These are phyloP conservation scores for Neurospora sp. DNA, from an alignment of 495 filamentous ascomycete species.

Conservation along the genomic window DNA sequence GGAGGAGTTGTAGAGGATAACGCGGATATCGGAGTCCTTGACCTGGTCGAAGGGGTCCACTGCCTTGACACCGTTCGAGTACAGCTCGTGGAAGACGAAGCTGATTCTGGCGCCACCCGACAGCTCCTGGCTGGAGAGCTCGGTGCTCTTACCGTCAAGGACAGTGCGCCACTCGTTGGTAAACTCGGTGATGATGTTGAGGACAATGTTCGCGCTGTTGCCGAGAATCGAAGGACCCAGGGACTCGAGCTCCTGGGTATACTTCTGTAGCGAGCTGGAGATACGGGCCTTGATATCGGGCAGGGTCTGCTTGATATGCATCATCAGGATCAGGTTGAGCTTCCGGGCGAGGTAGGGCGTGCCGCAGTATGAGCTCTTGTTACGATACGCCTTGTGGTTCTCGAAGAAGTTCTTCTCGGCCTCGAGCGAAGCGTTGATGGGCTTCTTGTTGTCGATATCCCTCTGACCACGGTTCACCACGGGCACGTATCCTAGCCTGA, in stretches of 20 bases:
- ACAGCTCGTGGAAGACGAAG: slow-evolving; percentile 98
- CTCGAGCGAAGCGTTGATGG: slow-evolving; percentile 87
- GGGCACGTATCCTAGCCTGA: slow-evolving; percentile 93
- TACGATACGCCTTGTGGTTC: slow-evolving; percentile 95
- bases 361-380: slow-evolving; percentile 97
- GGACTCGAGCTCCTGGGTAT: slow-evolving; percentile 65
- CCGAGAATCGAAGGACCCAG: slow-evolving; percentile 94
- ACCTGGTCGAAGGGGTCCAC: slow-evolving; percentile 96
- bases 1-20: slow-evolving; percentile 95
- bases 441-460: slow-evolving; percentile 94
- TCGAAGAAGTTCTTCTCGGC: slow-evolving; percentile 97
- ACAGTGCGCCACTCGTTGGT: slow-evolving; percentile 94
- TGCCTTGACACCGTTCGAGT: slow-evolving; percentile 95
- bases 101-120: slow-evolving; percentile 97
- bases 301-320: slow-evolving; percentile 99
- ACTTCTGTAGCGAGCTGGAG: slow-evolving; percentile 83
- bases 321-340: slow-evolving; percentile 98
- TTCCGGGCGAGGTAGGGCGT: slow-evolving; percentile 95
- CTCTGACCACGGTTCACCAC: slow-evolving; percentile 98
- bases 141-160: slow-evolving; percentile 90
- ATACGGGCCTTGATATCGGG: slow-evolving; percentile 98
- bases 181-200: slow-evolving; percentile 99
- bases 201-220: slow-evolving; percentile 88
- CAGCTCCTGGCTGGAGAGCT: slow-evolving; percentile 86
- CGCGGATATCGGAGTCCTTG: slow-evolving; percentile 96